A percentile compares a stretch with the other conserved stretches of the same genome.
Conservation (phyloP, 2,329 filamentous ascomycete species). For the Nakataea oryzae region DNA sequence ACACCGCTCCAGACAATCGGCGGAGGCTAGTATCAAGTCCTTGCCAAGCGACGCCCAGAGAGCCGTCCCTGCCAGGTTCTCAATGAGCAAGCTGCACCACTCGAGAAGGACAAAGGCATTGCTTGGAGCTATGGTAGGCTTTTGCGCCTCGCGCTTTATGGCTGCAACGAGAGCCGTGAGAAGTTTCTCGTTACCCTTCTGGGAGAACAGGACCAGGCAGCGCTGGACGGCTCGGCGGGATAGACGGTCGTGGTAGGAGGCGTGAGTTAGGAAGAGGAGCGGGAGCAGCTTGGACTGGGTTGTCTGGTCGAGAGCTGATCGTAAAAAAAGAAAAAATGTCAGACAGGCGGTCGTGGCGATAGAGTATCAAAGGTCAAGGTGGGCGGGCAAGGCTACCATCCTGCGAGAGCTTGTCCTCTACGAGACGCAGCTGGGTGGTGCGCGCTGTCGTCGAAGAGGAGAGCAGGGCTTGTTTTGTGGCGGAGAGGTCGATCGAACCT, state of each 20-base stretch:
- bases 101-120: constrained; percentile 85
- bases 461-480: constrained; percentile 38
- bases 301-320: constrained; percentile 33
- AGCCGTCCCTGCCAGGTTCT: constrained; percentile 52
- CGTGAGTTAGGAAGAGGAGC: constrained; percentile 77
- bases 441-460: constrained; percentile 53
- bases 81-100: constrained; percentile 76
- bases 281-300: constrained; percentile 48
- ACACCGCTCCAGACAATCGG: constrained; percentile 69
- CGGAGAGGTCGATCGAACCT: constrained; percentile 36
- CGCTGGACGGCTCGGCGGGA: constrained; percentile 76
- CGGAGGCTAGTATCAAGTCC: constrained; percentile 58
- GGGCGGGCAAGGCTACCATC: constrained; percentile 30
- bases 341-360: constrained; percentile 5
- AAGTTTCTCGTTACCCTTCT: constrained; percentile 42
- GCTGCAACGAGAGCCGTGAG: constrained; percentile 55
- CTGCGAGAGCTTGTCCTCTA: constrained; percentile 46
- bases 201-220: constrained; percentile 60
- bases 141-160: constrained; percentile 63
- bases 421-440: constrained; percentile 39
- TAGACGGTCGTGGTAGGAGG: constrained; percentile 74
- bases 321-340: not conserved
- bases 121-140: constrained; percentile 63
- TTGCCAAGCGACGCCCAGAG: constrained; percentile 54
- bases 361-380: not conserved